Base-by-base conservation (phyloP, 208 protist species). In the Eutreptiella sp. region DNA sequence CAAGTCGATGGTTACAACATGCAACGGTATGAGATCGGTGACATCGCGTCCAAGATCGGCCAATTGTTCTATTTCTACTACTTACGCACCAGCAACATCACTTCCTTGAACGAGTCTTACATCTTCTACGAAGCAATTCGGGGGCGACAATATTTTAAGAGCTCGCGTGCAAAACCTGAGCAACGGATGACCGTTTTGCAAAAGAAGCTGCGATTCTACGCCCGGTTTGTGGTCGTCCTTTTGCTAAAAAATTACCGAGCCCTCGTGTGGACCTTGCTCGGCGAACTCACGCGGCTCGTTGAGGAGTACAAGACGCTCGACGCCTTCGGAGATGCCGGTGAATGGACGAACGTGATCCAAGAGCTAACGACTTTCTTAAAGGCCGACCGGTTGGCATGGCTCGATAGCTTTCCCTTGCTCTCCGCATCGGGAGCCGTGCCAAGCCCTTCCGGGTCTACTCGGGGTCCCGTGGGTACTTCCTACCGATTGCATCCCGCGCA, bases 21-120 rank as follows among this genome's bases (percentile, higher is more conserved):
- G n/a, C n/a, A n/a, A n/a, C n/a, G 50, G 0, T 36, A 3, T 4
- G 50, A 57, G 46, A 57, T 57, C 33, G 50, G 50, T 19, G 28
- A 39, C 2, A 57, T 57, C 34, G 50, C 50, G 5, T 14, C 50
- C 7, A 36, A 33, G 5, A 57, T 57, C 46, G 50, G 14, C 34
- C 50, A 57, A 57, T 28, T 57, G 9, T 57, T 46, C 11, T 57
- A 57, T 39, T 26, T 31, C 2, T 57, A 57, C 31, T 57, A 57
- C 34, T 23, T 57, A 26, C 29, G 50, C 42, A 57, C 50, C 21
- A 33, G 50, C 23, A 39, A 57, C 19, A 24, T 26, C 1, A 39
- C 26, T 46, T 57, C 31, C 34, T 21, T 57, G 1, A 0, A 57
- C 24, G 50, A 57, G 46, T 57, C 50, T 3, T 57, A 34, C 34